Percentiles rank a stretch among this genome's conserved stretches.
phyloP scores from a whole-genome alignment of 331 rosid species.

The Malus hybrid region DNA sequence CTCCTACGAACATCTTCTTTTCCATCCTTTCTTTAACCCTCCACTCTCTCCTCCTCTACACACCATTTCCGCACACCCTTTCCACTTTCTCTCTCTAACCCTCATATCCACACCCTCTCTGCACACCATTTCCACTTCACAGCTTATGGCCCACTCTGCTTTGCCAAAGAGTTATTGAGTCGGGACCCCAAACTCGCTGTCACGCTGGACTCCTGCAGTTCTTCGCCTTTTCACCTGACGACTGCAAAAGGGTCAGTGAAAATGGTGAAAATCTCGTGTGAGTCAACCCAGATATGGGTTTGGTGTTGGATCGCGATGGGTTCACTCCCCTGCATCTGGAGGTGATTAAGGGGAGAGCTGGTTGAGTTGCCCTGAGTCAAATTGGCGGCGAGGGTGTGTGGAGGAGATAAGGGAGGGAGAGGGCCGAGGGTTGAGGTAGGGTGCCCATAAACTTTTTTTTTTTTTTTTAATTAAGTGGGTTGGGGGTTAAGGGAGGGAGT shows the following conservation, averaged over 20 bases:
- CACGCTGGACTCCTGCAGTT: neutral
- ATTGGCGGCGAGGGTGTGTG: neutral
- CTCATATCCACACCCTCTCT: too few relatives aligned
- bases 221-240: slow-evolving; percentile 16
- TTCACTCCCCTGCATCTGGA: slow-evolving; percentile 7
- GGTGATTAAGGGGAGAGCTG: slow-evolving; percentile 22
- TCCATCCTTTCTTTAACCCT: too few relatives aligned
- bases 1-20: too few relatives aligned
- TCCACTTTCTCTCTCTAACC: too few relatives aligned
- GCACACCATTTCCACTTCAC: too few relatives aligned
- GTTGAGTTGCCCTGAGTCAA: slow-evolving; percentile 10
- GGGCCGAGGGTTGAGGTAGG: too few relatives aligned
- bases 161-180: slow-evolving; percentile 7
- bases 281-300: slow-evolving; percentile 14
- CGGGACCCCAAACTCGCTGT: slow-evolving; percentile 3
- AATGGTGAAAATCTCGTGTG: slow-evolving; percentile 1
- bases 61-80: too few relatives aligned
- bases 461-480: too few relatives aligned
- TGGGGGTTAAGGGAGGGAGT: too few relatives aligned
- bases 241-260: slow-evolving; percentile 17
- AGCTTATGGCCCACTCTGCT: slow-evolving; percentile 12
- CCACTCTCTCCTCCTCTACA: too few relatives aligned
- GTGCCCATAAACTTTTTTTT: too few relatives aligned
- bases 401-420: too few relatives aligned
- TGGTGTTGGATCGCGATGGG: slow-evolving; percentile 1